Percentiles rank a stretch among this genome's conserved stretches.
phyloP scores from a whole-genome alignment of 2,329 filamentous ascomycete genomes.

The Penicillium polonicum region DNA sequence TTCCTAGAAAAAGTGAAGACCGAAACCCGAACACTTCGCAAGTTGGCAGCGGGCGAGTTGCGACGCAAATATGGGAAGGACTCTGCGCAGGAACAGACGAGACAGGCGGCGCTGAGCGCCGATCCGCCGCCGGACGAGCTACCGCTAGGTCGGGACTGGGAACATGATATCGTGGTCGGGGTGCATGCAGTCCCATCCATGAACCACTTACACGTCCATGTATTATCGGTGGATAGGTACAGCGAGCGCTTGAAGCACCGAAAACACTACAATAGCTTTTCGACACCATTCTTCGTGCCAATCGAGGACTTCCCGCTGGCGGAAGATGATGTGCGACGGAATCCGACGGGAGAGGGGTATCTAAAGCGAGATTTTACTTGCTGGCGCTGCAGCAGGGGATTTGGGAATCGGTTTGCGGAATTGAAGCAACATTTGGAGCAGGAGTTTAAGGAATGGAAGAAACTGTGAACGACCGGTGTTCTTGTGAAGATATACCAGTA shows the following conservation, averaged over 20 bases:
- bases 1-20: conserved; percentile 66
- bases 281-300: conserved; percentile 76
- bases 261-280: conserved; percentile 92
- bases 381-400: conserved; percentile 78
- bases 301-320: conserved; percentile 77
- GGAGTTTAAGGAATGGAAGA: conserved; percentile 76
- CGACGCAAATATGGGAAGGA: conserved; percentile 63
- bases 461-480: conserved; percentile 45
- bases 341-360: conserved; percentile 58
- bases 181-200: conserved; percentile 88
- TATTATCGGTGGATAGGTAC: conserved; percentile 76
- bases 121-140: conserved; percentile 51
- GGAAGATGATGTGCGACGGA: conserved; percentile 61
- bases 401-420: conserved; percentile 69
- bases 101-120: conserved; percentile 65
- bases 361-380: conserved; percentile 68
- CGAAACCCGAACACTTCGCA: conserved; percentile 62
- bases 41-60: conserved; percentile 71
- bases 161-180: conserved; percentile 69
- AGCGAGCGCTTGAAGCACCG: conserved; percentile 70
- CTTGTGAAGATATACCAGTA: not conserved
- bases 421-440: conserved; percentile 72
- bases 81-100: conserved; percentile 62
- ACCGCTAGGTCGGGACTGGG: conserved; percentile 76
- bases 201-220: conserved; percentile 87